Evolutionary conservation across 2,329 filamentous ascomycete species (phyloP).

Genomic region (Clonostachys solani): DNA sequence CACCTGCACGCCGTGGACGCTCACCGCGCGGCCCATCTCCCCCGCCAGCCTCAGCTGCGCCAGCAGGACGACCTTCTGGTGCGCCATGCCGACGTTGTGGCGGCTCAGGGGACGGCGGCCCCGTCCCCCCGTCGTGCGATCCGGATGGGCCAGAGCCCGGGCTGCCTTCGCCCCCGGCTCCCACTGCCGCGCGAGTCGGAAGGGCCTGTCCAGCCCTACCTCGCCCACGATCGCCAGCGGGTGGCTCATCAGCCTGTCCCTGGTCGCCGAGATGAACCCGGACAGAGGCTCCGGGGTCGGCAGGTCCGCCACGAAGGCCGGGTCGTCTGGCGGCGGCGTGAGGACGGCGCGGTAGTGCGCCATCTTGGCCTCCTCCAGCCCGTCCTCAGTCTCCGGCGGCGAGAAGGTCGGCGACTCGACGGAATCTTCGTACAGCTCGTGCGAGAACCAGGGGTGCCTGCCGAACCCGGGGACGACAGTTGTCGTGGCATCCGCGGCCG

Average conservation of each 20-base stretch:
- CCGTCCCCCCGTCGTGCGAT: slow-evolving; percentile 60
- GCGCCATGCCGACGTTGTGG: slow-evolving; percentile 58
- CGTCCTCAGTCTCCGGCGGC: slow-evolving; percentile 6
- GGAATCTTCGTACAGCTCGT: slow-evolving; percentile 66
- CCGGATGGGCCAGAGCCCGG: slow-evolving; percentile 4
- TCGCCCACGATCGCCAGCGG: slow-evolving; percentile 67
- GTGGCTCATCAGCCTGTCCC: slow-evolving; percentile 45
- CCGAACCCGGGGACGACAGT: slow-evolving; percentile 67
- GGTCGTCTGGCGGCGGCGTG: neutral
- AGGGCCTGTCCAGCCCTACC: slow-evolving; percentile 68
- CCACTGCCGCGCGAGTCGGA: slow-evolving; percentile 62
- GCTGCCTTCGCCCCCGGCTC: slow-evolving; percentile 18
- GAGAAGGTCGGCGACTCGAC: slow-evolving; percentile 27
- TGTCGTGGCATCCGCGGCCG: slow-evolving; percentile 8
- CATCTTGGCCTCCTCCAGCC: slow-evolving; percentile 28
- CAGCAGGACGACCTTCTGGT: slow-evolving; percentile 60
- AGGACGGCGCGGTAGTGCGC: slow-evolving; percentile 66
- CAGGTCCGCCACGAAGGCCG: slow-evolving; percentile 40
- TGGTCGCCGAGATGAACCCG: slow-evolving; percentile 49
- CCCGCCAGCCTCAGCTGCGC: slow-evolving; percentile 65
- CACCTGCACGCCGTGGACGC: slow-evolving; percentile 67
- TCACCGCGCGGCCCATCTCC: slow-evolving; percentile 58
- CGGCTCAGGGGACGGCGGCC: slow-evolving; percentile 63
- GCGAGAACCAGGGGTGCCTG: slow-evolving; percentile 84
- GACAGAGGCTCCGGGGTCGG: slow-evolving; percentile 56